A percentile compares a stretch with the other conserved stretches of the same genome.
These are phyloP conservation scores for Fomitopsis palustris DNA, from an alignment of 1,284 basidiomycete genomes.

Conservation along the genomic window DNA sequence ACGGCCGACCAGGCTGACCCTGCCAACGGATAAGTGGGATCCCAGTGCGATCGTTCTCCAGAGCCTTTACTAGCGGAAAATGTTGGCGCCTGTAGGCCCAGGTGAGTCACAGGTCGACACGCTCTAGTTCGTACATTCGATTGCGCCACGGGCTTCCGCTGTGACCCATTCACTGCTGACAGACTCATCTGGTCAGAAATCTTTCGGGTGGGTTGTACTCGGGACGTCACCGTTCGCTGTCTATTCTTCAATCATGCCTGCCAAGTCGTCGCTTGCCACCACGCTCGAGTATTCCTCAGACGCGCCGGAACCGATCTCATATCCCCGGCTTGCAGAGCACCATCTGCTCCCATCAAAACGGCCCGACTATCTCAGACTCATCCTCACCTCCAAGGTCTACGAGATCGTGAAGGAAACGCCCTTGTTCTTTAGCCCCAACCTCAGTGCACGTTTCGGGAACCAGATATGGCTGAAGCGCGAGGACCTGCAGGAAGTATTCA, in stretches of 20 bases:
- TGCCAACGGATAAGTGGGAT: too few species aligned
- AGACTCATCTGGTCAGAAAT: neutral
- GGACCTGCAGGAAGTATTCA: slow-evolving; percentile 96
- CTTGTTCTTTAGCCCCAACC: slow-evolving; percentile 80
- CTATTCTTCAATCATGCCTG: slow-evolving; percentile 13
- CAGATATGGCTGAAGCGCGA: slow-evolving; percentile 95
- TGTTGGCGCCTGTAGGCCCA: neutral
- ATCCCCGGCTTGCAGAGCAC: slow-evolving; percentile 67
- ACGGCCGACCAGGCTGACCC: too few species aligned
- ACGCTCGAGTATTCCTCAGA: slow-evolving; percentile 67
- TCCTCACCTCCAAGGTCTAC: slow-evolving; percentile 92
- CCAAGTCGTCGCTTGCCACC: slow-evolving; percentile 27
- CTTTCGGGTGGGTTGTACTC: neutral
- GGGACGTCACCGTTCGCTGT: neutral
- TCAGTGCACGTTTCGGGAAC: slow-evolving; percentile 87
- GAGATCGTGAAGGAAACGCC: slow-evolving; percentile 93
- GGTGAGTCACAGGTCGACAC: neutral
- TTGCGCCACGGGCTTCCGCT: neutral
- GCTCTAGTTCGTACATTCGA: neutral
- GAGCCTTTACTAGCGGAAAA: too few species aligned
- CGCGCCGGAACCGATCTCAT: slow-evolving; percentile 60
- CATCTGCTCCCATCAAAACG: slow-evolving; percentile 65
- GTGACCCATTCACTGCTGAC: neutral
- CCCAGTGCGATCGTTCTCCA: too few species aligned
- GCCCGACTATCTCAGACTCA: slow-evolving; percentile 93